Evolutionary conservation across 2,329 filamentous ascomycete species (phyloP).

Genomic region (Sclerotinia glacialis): DNA sequence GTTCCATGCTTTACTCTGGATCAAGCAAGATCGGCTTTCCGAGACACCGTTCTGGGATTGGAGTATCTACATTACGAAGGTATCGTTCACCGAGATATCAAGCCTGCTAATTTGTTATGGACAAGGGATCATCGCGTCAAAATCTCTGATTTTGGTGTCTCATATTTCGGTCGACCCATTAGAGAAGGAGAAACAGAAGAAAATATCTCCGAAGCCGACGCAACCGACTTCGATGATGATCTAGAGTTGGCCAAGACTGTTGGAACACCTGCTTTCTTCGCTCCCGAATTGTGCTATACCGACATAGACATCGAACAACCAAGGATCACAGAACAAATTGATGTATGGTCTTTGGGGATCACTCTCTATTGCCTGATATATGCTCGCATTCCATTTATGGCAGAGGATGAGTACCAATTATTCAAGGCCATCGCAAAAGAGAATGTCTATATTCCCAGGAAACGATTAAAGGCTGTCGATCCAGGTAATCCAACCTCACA

Average conservation of each 20-base stretch:
- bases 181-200: conserved; percentile 78
- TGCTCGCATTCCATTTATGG: conserved; percentile 88
- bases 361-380: conserved; percentile 95
- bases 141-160: conserved; percentile 98
- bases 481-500: conserved; percentile 56
- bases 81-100: conserved; percentile 81
- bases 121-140: conserved; percentile 84
- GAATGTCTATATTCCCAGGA: conserved; percentile 83
- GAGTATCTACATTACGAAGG: conserved; percentile 91
- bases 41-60: conserved; percentile 87
- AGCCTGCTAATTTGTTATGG: conserved; percentile 86
- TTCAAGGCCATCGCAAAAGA: conserved; percentile 89
- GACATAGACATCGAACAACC: conserved; percentile 67
- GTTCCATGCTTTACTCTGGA: conserved; percentile 89
- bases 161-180: conserved; percentile 87
- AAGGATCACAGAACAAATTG: conserved; percentile 87
- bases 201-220: conserved; percentile 73
- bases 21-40: conserved; percentile 78
- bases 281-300: conserved; percentile 91
- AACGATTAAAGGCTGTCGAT: conserved; percentile 74
- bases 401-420: conserved; percentile 86
- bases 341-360: conserved; percentile 95
- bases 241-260: conserved; percentile 97
- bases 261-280: conserved; percentile 95
- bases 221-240: conserved; percentile 84